These are phyloP conservation scores for Omphalotus olearius DNA, from an alignment of 1,284 basidiomycete genomes.

Conservation along the genomic window DNA sequence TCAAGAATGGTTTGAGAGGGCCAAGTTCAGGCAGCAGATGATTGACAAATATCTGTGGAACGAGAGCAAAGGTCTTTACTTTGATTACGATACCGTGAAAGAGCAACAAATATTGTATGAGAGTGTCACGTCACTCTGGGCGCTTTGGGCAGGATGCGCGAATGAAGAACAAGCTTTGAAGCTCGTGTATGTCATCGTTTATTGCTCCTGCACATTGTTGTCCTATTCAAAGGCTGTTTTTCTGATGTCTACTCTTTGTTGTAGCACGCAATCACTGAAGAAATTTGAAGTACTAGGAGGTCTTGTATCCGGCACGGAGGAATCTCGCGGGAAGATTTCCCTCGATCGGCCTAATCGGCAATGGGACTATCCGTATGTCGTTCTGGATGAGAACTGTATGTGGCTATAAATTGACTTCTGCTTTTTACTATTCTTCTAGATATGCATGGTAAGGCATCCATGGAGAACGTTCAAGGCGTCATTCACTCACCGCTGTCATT, in stretches of 20 bases:
- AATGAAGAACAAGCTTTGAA: conserved; percentile 92
- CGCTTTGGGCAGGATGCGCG: conserved; percentile 96
- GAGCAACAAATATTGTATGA: conserved; percentile 93
- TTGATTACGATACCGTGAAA: conserved; percentile 92
- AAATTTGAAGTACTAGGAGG: conserved; percentile 97
- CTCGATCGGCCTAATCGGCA: conserved; percentile 97
- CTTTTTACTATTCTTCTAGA: conserved; percentile 27
- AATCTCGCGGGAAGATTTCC: conserved; percentile 93
- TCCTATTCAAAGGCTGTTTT: neutral
- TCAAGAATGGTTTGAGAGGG: conserved; percentile 89
- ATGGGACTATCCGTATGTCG: conserved; percentile 86
- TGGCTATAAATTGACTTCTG: conserved; percentile 13
- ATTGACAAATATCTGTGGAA: conserved; percentile 98
- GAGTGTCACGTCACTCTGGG: conserved; percentile 93
- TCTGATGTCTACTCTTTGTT: conserved; percentile 15
- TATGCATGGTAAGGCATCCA: conserved; percentile 54
- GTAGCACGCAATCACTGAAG: conserved; percentile 77
- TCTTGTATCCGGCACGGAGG: conserved; percentile 95
- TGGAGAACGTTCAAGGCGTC: neutral
- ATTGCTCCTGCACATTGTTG: conserved; percentile 7
- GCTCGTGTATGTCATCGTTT: conserved; percentile 64
- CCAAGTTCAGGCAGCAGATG: conserved; percentile 74
- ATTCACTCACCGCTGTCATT: conserved; percentile 9
- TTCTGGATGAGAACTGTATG: conserved; percentile 7
- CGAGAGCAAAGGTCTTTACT: conserved; percentile 91